phyloP scores from a whole-genome alignment of 495 filamentous ascomycete genomes.

The Aspergillus incahuasiensis region DNA sequence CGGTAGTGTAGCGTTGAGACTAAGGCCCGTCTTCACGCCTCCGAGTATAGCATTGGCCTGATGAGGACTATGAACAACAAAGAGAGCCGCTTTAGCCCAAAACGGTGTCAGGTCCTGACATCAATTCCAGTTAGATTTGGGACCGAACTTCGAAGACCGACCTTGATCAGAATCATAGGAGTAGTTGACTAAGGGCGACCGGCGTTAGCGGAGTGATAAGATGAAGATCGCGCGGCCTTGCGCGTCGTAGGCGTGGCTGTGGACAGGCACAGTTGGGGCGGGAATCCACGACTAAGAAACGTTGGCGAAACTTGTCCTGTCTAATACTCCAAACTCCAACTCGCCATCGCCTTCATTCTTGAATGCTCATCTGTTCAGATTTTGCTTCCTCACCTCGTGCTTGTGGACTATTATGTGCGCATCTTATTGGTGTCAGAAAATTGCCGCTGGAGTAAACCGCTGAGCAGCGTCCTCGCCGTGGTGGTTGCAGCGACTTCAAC shows the following conservation, averaged over 20 bases:
- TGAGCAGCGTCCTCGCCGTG: constrained; percentile 24
- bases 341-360: background rate
- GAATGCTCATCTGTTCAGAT: background rate
- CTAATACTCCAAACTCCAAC: background rate
- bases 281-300: background rate
- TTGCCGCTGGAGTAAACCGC: constrained; percentile 31
- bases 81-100: background rate
- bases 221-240: constrained; percentile 7
- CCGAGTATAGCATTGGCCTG: background rate
- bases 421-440: constrained; percentile 23
- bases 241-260: constrained; percentile 3
- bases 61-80: background rate
- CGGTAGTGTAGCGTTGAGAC: no score
- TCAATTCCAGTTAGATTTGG: background rate
- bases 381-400: constrained; percentile 1
- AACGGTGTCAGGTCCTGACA: background rate
- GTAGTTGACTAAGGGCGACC: background rate
- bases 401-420: constrained; percentile 35
- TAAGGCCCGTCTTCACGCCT: background rate
- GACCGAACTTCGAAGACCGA: background rate
- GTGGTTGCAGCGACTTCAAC: constrained; percentile 23
- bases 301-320: background rate
- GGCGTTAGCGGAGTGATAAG: background rate
- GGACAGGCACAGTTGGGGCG: constrained; percentile 1
- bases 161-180: background rate